Evolutionary conservation across 768 basidiomycete species (phyloP).

Genomic region (Trametes gibbosa): DNA sequence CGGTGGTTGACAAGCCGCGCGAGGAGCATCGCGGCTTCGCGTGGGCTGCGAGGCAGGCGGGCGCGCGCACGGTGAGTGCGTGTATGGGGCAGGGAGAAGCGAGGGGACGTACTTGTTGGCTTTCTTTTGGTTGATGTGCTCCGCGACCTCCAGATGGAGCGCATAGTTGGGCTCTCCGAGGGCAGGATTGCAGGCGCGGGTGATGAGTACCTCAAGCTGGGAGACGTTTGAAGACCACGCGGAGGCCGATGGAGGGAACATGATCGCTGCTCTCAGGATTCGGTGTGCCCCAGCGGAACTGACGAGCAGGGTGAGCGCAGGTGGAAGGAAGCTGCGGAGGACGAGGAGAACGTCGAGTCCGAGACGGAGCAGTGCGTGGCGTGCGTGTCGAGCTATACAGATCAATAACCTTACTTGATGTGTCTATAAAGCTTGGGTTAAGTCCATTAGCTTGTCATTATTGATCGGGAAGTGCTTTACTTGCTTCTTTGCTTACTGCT

Average conservation of each 20-base stretch:
- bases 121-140: constrained; percentile 91
- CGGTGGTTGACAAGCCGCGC: constrained; percentile 87
- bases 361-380: not conserved
- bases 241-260: constrained; percentile 7
- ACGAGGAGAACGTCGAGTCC: constrained; percentile 5
- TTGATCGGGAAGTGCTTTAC: too few species aligned
- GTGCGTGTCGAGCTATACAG: too few species aligned
- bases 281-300: not conserved
- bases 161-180: constrained; percentile 90
- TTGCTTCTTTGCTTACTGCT: too few species aligned
- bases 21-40: constrained; percentile 86
- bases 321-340: not conserved
- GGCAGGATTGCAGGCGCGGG: constrained; percentile 84
- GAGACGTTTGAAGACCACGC: constrained; percentile 16
- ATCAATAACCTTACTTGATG: too few species aligned
- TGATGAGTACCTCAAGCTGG: constrained; percentile 52
- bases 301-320: not conserved
- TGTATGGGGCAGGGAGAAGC: not conserved
- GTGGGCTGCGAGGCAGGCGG: constrained; percentile 60
- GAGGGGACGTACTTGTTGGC: constrained; percentile 77
- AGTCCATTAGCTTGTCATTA: too few species aligned
- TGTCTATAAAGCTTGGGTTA: too few species aligned
- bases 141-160: constrained; percentile 89
- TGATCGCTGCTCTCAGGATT: too few species aligned
- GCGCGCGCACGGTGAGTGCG: not conserved